phyloP scores from a whole-genome alignment of 257 asterid species.

The Nicotiana otophora region DNA sequence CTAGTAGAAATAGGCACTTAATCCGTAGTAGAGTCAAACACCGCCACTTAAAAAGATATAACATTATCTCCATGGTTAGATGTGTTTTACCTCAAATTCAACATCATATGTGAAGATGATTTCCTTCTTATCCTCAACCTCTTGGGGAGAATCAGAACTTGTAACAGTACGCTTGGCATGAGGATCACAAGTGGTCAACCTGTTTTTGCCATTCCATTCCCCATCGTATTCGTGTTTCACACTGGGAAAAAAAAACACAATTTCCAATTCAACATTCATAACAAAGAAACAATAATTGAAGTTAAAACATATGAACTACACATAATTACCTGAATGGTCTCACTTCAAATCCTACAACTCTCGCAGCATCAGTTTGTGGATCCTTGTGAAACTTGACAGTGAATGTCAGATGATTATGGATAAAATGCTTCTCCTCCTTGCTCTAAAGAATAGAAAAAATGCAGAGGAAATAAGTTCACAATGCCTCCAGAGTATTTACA shows the following conservation, averaged over 20 bases:
- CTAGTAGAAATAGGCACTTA: not conserved
- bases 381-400: slow-evolving; percentile 80
- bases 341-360: slow-evolving; percentile 89
- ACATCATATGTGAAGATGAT: slow-evolving; percentile 84
- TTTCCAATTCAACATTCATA: not conserved
- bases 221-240: slow-evolving; percentile 86
- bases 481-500: not conserved
- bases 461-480: slow-evolving; percentile 15
- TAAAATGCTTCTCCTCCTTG: slow-evolving; percentile 55
- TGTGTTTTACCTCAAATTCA: slow-evolving; percentile 57
- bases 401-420: slow-evolving; percentile 71
- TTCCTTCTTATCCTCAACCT: slow-evolving; percentile 72
- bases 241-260: slow-evolving; percentile 32
- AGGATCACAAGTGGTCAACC: slow-evolving; percentile 74
- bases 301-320: not conserved
- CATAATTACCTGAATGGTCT: slow-evolving; percentile 59
- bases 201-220: slow-evolving; percentile 45
- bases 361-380: slow-evolving; percentile 59
- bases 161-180: slow-evolving; percentile 70
- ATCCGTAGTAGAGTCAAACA: not conserved
- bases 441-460: slow-evolving; percentile 33
- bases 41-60: not conserved
- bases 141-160: slow-evolving; percentile 70
- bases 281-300: not conserved
- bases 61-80: not conserved